Evolutionary conservation across 257 asterid species (phyloP).

Genomic region (Perilla frutescens): DNA sequence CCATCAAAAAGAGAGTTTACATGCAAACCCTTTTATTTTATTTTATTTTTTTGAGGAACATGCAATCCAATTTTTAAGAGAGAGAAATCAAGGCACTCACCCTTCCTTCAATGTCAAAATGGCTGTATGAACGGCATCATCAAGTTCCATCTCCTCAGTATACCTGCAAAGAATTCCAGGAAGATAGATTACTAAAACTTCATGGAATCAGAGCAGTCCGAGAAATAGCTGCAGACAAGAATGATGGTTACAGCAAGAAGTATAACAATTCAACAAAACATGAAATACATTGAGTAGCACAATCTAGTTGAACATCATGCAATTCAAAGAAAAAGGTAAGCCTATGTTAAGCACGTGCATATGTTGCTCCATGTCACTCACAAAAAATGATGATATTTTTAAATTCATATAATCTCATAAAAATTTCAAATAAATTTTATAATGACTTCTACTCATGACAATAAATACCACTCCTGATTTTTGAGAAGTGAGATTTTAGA

Average conservation of each 20-base stretch:
- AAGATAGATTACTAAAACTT: background rate
- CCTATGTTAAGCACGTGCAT: background rate
- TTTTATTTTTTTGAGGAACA: too few relatives aligned
- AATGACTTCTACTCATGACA: background rate
- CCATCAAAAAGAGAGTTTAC: too few relatives aligned
- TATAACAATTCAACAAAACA: constrained; percentile 1
- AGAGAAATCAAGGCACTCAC: constrained; percentile 48
- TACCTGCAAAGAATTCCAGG: constrained; percentile 60
- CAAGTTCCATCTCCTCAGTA: constrained; percentile 98
- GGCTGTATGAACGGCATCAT: constrained; percentile 99
- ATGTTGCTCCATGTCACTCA: background rate
- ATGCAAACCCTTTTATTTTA: background rate
- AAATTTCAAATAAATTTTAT: background rate
- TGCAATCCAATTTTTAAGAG: constrained; percentile 2
- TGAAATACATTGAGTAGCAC: constrained; percentile 6
- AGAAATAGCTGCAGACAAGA: background rate
- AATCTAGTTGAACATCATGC: constrained; percentile 5
- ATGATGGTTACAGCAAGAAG: background rate
- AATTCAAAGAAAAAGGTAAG: constrained; percentile 6
- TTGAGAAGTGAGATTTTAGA: background rate
- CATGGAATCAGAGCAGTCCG: background rate
- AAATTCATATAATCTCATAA: constrained; percentile 8
- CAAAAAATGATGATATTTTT: background rate
- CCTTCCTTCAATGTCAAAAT: constrained; percentile 98
- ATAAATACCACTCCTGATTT: background rate